Evolutionary conservation across 768 basidiomycete genomes (phyloP).

Genomic region (Pisolithus albus): DNA sequence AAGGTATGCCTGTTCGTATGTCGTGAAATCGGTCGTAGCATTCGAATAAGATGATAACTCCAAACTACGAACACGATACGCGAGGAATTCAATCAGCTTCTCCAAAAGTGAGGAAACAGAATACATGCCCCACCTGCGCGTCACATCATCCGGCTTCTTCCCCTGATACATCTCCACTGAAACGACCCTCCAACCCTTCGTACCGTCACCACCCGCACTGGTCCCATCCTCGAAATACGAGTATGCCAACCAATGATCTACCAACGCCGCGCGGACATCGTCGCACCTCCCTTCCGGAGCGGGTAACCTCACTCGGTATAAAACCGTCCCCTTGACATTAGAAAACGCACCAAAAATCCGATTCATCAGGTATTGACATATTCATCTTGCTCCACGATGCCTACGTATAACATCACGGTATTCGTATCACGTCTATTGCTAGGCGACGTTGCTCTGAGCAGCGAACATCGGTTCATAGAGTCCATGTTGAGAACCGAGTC

Average conservation of each 20-base stretch:
- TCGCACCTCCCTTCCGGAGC: conserved; percentile 36
- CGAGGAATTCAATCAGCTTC: neutral
- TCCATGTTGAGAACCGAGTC: conserved; percentile 75
- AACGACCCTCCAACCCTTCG: conserved; percentile 68
- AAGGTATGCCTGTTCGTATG: conserved; percentile 63
- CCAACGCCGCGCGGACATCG: conserved; percentile 60
- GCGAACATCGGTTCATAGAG: conserved; percentile 44
- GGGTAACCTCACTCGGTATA: conserved; percentile 62
- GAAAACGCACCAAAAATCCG: too few relatives aligned
- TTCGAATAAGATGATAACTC: conserved; percentile 51
- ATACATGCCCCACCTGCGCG: conserved; percentile 48
- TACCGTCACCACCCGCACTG: conserved; percentile 33
- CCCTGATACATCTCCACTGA: conserved; percentile 91
- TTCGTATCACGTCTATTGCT: neutral
- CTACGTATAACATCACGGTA: too few relatives aligned
- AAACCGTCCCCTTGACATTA: conserved; percentile 62
- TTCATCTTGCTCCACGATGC: too few relatives aligned
- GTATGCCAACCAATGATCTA: conserved; percentile 93
- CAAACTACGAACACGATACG: conserved; percentile 31
- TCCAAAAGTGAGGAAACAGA: neutral
- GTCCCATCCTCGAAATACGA: conserved; percentile 60
- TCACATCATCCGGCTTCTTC: conserved; percentile 55
- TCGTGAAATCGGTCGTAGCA: conserved; percentile 45
- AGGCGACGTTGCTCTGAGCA: conserved; percentile 19
- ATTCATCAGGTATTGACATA: too few relatives aligned